A percentile compares a stretch with the other conserved stretches of the same genome.
These are phyloP conservation scores for Pseudozyma pruni DNA, from an alignment of 1,284 basidiomycete genomes.

Conservation along the genomic window DNA sequence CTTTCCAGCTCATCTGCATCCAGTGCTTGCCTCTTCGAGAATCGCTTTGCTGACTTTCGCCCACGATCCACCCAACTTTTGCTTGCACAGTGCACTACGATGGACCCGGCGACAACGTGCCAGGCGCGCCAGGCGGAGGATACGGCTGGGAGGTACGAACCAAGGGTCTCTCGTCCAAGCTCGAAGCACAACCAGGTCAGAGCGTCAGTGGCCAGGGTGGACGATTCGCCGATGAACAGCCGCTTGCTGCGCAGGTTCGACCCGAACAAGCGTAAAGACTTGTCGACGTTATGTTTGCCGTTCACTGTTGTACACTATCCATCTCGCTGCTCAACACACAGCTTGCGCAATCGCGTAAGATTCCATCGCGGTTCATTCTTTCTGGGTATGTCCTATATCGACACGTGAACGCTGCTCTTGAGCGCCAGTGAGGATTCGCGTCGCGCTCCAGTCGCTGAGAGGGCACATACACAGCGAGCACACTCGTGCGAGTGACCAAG, in stretches of 20 bases:
- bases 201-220: constrained; percentile 51
- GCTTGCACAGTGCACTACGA: constrained; percentile 60
- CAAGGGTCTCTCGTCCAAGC: constrained; percentile 58
- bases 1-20: not conserved
- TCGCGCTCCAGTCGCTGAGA: too few relatives aligned
- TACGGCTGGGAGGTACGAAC: constrained; percentile 65
- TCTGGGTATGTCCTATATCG: too few relatives aligned
- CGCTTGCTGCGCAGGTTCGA: constrained; percentile 38
- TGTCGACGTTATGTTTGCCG: not conserved
- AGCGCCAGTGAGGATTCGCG: too few relatives aligned
- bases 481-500: too few relatives aligned
- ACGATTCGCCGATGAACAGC: constrained; percentile 41
- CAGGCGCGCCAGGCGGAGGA: constrained; percentile 61
- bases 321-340: not conserved
- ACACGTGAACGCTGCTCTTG: too few relatives aligned
- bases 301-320: constrained; percentile 27
- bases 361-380: too few relatives aligned
- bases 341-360: too few relatives aligned
- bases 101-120: constrained; percentile 58
- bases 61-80: too few relatives aligned
- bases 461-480: too few relatives aligned
- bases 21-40: too few relatives aligned
- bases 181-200: constrained; percentile 52
- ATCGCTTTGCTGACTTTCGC: too few relatives aligned
- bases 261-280: constrained; percentile 42